Conservation (phyloP, 2,329 filamentous ascomycete genomes). For the Fusarium hainanense region DNA sequence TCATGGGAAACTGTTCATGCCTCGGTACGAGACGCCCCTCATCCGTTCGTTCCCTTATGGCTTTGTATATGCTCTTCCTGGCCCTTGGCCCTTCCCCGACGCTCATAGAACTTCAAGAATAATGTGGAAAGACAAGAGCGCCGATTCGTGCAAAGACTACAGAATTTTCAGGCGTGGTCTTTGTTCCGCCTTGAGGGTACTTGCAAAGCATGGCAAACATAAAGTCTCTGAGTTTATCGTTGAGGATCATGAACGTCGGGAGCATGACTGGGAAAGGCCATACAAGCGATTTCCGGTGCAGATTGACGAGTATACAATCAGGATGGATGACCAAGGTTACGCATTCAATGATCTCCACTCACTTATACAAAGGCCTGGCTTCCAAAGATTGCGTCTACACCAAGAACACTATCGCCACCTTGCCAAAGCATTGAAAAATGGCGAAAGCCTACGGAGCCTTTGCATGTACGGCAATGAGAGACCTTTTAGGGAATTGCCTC, state of each 20-base stretch:
- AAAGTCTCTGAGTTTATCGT: conserved; percentile 34
- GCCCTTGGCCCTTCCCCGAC: conserved; percentile 44
- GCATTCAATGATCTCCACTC: neutral
- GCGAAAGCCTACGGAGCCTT: neutral
- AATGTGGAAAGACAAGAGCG: conserved; percentile 5
- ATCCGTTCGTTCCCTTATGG: conserved; percentile 54
- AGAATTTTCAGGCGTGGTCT: conserved; percentile 45
- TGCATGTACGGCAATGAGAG: neutral
- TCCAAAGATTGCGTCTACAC: neutral
- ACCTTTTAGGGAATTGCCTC: too few species aligned
- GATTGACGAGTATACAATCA: too few species aligned
- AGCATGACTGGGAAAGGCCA: rapidly evolving
- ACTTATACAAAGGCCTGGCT: neutral
- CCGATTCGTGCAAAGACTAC: conserved; percentile 12
- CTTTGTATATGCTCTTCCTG: conserved; percentile 49
- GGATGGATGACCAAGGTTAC: rapidly evolving
- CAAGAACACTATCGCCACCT: rapidly evolving
- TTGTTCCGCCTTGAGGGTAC: conserved; percentile 40
- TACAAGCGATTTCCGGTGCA: too few species aligned
- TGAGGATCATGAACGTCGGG: neutral
- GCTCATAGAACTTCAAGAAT: rapidly evolving
- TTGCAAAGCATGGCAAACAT: conserved; percentile 39
- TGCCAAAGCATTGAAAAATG: neutral
- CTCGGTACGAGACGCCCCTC: conserved; percentile 56
- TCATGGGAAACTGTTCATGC: conserved; percentile 51